Evolutionary conservation across 2,329 filamentous ascomycete species (phyloP).

Genomic region (Aspergillus sp.): DNA sequence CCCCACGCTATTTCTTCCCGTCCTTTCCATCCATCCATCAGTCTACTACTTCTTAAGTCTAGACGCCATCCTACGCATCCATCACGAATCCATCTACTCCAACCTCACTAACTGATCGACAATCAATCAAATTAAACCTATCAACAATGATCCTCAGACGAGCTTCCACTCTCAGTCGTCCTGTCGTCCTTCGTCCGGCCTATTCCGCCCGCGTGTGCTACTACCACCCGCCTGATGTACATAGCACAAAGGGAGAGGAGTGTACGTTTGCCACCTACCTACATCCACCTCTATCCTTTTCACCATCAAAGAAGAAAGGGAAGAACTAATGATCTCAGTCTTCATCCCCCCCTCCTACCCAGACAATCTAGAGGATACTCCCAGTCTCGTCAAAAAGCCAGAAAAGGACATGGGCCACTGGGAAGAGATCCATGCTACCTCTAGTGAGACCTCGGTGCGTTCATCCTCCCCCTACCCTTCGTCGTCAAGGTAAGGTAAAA

Average conservation of each 20-base stretch:
- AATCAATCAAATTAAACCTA: background rate
- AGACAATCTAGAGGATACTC: conserved; percentile 14
- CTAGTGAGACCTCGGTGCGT: conserved; percentile 16
- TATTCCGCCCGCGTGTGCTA: background rate
- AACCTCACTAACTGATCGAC: background rate
- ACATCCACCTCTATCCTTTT: background rate
- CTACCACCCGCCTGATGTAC: background rate
- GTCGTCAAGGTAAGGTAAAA: too few species aligned
- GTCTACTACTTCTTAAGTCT: background rate
- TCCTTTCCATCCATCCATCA: background rate
- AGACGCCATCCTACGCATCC: background rate
- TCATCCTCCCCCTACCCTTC: background rate
- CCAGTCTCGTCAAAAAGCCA: conserved; percentile 10
- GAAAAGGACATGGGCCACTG: background rate
- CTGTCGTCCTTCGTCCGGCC: background rate
- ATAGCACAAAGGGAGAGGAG: conserved; percentile 13
- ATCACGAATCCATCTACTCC: background rate
- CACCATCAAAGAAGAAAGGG: background rate
- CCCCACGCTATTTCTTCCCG: background rate
- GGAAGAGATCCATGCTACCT: conserved; percentile 18
- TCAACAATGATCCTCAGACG: background rate
- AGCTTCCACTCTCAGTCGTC: background rate
- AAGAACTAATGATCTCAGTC: background rate
- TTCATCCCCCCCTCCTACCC: conserved; percentile 16
- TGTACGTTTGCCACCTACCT: background rate